Conservation (phyloP, 345 rosid species). For the Populus davidiana region DNA sequence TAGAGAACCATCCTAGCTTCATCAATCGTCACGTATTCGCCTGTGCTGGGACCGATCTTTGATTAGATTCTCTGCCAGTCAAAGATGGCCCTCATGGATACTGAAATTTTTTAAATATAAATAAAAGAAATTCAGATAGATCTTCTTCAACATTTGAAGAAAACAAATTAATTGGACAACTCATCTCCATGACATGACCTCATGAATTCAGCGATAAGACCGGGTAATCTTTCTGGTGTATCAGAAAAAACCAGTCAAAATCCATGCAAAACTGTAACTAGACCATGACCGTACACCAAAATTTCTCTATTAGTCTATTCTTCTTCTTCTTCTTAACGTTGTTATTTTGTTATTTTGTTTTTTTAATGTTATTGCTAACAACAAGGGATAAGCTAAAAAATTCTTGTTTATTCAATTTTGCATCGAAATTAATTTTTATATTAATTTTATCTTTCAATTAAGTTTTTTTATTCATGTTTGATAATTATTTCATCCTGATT, state of each 20-base stretch:
- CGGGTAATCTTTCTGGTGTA: slow-evolving; percentile 15
- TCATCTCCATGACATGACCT: neutral
- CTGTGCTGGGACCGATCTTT: neutral
- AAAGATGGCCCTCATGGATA: neutral
- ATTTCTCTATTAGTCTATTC: neutral
- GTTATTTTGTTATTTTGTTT: too few relatives aligned
- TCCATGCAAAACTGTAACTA: neutral
- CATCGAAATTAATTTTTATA: too few relatives aligned
- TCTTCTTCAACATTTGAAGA: neutral
- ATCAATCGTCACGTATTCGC: neutral
- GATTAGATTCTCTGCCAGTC: slow-evolving; percentile 1
- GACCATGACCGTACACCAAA: neutral
- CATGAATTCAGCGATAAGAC: slow-evolving; percentile 11
- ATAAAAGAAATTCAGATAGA: too few relatives aligned
- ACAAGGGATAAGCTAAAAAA: too few relatives aligned
- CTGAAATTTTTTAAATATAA: neutral
- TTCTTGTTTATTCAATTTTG: too few relatives aligned
- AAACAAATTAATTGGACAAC: neutral
- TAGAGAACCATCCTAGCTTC: neutral
- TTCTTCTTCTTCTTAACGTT: too few relatives aligned
- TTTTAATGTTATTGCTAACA: too few relatives aligned
- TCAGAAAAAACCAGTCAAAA: neutral
- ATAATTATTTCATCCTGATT: too few relatives aligned
- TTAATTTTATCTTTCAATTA: too few relatives aligned
- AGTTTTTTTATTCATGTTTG: too few relatives aligned